These are phyloP conservation scores for Tuber aestivum DNA, from an alignment of 495 filamentous ascomycete genomes.

Conservation along the genomic window DNA sequence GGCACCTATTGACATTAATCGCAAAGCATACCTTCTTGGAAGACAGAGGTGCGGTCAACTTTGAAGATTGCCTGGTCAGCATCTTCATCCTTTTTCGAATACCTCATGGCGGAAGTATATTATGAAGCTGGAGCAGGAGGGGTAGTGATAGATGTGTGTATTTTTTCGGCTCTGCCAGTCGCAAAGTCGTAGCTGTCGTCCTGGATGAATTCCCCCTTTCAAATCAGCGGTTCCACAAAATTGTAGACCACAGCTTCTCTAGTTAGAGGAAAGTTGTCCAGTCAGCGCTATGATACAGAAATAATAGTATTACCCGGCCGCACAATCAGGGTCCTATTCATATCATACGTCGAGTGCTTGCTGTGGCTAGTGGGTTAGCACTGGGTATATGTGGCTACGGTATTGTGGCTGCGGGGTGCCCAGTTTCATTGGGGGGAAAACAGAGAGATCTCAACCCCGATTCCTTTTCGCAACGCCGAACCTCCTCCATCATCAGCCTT, in stretches of 20 bases:
- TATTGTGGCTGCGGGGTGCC: neutral
- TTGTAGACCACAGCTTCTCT: neutral
- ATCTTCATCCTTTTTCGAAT: conserved; percentile 98
- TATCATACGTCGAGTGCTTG: neutral
- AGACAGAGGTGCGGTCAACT: conserved; percentile 95
- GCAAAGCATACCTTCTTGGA: conserved; percentile 77
- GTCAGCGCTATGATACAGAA: conserved; percentile 17
- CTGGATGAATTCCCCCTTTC: conserved; percentile 29
- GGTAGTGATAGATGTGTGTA: conserved; percentile 15
- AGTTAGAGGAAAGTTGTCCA: conserved; percentile 28
- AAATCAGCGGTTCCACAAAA: neutral
- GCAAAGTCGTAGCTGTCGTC: conserved; percentile 18
- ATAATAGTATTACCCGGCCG: conserved; percentile 33
- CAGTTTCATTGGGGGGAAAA: neutral
- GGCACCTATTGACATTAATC: conserved; percentile 21
- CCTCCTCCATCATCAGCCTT: neutral
- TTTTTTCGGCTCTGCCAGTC: conserved; percentile 22
- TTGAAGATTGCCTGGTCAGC: conserved; percentile 85
- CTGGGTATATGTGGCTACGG: neutral
- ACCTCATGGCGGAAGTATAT: conserved; percentile 60
- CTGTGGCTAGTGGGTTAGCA: neutral
- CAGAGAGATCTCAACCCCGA: neutral
- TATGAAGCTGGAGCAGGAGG: conserved; percentile 13
- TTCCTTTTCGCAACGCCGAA: conserved; percentile 3
- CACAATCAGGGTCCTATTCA: neutral